Evolutionary conservation across 805 yeast genomes (phyloP), one percentile per base, ranked within the genome.

Genomic region (Lipomyces kockii): DNA sequence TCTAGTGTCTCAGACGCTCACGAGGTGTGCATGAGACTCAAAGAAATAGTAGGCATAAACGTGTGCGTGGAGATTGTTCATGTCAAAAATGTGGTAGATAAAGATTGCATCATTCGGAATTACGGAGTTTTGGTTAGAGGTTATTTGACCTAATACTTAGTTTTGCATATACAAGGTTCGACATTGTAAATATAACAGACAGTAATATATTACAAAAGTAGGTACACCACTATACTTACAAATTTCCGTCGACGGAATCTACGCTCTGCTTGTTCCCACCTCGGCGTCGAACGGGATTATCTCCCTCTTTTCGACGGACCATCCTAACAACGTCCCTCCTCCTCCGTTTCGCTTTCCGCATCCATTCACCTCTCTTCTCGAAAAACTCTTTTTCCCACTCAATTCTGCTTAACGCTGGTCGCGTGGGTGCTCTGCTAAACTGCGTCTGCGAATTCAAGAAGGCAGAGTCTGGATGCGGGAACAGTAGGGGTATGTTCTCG

Each of bases 401-500:
- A 2, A 78, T 80, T 25, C 82, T 79, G 11, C 76, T 73, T 39
- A 82, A 77, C 14, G 75, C 74, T 2, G 76, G 77, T 5, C 72
- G 71, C 8, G 76, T 79, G 25, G 75, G 74, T 6, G 89, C 72
- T 73, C 87, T 89, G 66, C 84, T 85, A 59, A 92, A 77, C 76
- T 90, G 97, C 0, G 97, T 83, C 78, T 93, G 98, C 0, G 97
- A 88, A 61, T 85, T 86, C 70, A 94, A 80, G 79, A 91, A 94
- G 0, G 97, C 97, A 0, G 98, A 93, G 22, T 89, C 89, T 12
- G 83, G 80, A 76, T 94, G 98, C 1, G 89, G 80, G 84, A 96
- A 94, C 77, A 94, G 93, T 46, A 92, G 80, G 7, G 91, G 87
- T 58, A 79, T 74, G 52, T 78, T 57, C 37, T 57, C 59, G 29